phyloP scores from a whole-genome alignment of 208 protist genomes.

The Leishmania braziliensis region DNA sequence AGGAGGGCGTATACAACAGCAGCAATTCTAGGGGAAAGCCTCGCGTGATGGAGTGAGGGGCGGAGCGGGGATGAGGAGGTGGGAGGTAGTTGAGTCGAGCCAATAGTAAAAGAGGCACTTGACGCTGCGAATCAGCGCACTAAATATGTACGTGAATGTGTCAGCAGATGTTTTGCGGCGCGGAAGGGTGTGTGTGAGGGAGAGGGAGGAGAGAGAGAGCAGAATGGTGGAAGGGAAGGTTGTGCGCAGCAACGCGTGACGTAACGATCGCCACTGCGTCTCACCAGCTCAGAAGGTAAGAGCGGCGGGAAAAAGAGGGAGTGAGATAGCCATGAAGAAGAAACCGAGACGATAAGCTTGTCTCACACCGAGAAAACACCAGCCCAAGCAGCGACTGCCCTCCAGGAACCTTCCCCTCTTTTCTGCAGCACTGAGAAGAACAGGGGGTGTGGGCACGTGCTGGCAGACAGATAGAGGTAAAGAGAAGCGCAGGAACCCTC shows the following conservation, averaged over 20 bases:
- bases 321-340: neutral
- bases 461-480: neutral
- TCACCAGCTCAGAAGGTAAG: neutral
- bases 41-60: neutral
- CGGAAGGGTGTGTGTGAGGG: neutral
- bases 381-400: neutral
- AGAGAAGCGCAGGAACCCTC: neutral
- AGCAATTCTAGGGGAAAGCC: neutral
- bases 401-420: neutral
- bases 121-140: neutral
- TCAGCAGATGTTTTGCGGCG: neutral
- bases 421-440: neutral
- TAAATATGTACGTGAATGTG: neutral
- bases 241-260: neutral
- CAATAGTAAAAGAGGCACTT: neutral
- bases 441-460: neutral
- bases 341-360: neutral
- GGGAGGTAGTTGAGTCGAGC: neutral
- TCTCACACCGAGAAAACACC: neutral
- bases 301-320: neutral
- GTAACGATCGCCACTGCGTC: neutral
- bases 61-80: neutral
- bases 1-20: neutral
- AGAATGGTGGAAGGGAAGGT: neutral
- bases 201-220: neutral